Evolutionary conservation across 306 rosid species (phyloP), one percentile per base, ranked within the genome.

Genomic region (Notholithocarpus densiflorus): DNA sequence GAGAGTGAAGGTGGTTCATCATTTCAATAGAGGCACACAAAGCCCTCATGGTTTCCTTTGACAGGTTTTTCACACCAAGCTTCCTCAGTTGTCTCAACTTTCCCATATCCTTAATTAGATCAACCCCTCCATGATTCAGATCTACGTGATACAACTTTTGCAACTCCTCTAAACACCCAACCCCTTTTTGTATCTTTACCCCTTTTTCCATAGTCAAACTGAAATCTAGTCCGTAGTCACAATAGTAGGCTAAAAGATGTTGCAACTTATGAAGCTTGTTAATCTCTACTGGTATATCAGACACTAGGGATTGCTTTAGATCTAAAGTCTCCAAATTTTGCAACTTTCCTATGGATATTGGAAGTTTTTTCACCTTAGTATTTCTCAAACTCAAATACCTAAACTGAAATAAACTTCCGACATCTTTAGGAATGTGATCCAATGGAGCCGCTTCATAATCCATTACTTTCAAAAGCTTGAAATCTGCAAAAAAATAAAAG

Each of bases 381-480:
- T 54, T 66, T 61, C 56, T 83, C 3, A 86, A 34, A 19, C 45
- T 83, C 34, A 83, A 77, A 65, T 77, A 80, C 21, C 20, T 83
- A 74, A 86, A 20, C 31, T 77, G 66, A 17, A 80, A 77, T 7
- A 73, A 48, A 2, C 45, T 2, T 18, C 60, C 72, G 19, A 83
- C 9, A 10, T 75, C 66, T 37, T 56, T 0, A 17, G 89, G 87
- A 32, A 82, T 68, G 23, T 9, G 1, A 18, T 20, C 15, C 34
- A 86, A 52, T 1, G 59, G 76, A 4, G 71, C 26, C 45, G n/a
- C 37, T 73, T 77, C 32, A 9, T 80, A 45, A 59, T 81, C 85
- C 17, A 84, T n/a, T 21, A 57, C 72, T 21, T 20, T 43, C 18
- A 81, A 51, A 5, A 69, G 5, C 70, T 77, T 55, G n/a, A 70